Evolutionary conservation across 2,329 filamentous ascomycete genomes (phyloP), one percentile per base, ranked within the genome.

Genomic region (Penicillium sp.): DNA sequence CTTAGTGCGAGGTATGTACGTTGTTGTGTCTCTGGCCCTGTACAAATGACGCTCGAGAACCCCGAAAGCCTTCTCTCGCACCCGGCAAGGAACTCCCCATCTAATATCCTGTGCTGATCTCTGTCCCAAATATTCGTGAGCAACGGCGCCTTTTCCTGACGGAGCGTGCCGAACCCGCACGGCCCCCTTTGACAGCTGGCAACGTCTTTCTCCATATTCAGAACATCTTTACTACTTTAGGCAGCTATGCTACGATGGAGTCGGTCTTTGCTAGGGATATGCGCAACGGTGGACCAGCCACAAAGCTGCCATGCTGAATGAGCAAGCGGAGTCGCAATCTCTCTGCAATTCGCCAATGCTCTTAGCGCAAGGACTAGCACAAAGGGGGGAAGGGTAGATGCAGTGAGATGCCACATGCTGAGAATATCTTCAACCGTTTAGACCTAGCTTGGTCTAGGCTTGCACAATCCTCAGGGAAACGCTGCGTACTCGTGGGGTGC

Each of bases 151-250:
- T 23, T 23, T 48, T 19, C 23, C 33, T 19, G 38, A 55, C 27
- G 35, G 44, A 25, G 21, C 2, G 38, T 44, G 23, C 53, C 53
- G 53, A 38, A 39, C n/a, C 53, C 38, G 33, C 49, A 51, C 49
- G 31, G 41, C 25, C 41, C 39, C 33, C 39, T 27, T 17, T 47
- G 49, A 53, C 49, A 47, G 33, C 15, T 35, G 19, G 29, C 25
- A 52, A 36, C 38, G 48, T 23, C 31, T 44, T 43, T 29, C 49
- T 53, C 27, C 33, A n/a, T 48, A 6, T 15, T 6, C 17, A 31
- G 53, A 50, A 17, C 6, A 57, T 57, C 55, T 5, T 21, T 57
- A 36, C 55, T 21, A 6, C n/a, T 35, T 48, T 23, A 36, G 49
- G 55, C 8, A 31, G 17, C n/a, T 33, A 21, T 23, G 10, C 33